These are phyloP conservation scores for Thecaphora thlaspeos DNA, from an alignment of 1,284 basidiomycete genomes.

Conservation along the genomic window DNA sequence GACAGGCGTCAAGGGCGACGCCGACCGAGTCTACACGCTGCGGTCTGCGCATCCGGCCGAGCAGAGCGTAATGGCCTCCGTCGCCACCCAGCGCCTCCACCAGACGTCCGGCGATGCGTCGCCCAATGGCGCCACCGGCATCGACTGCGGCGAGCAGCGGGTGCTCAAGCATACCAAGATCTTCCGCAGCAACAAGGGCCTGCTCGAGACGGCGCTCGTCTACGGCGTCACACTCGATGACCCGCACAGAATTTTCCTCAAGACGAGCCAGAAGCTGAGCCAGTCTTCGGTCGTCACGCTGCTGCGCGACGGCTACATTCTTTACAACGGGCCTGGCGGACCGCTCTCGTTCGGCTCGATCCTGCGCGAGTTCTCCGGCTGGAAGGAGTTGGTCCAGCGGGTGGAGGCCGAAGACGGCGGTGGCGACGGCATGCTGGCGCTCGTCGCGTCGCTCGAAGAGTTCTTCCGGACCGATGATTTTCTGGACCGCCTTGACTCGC, in stretches of 20 bases:
- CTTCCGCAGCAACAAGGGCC: conserved; percentile 45
- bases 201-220: conserved; percentile 41
- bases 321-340: conserved; percentile 33
- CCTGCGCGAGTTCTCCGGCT: conserved; percentile 45
- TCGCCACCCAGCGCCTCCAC: too few species aligned
- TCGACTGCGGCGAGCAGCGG: conserved; percentile 12
- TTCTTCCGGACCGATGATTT: conserved; percentile 37
- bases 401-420: conserved; percentile 46
- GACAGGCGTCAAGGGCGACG: conserved; percentile 21
- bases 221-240: conserved; percentile 23
- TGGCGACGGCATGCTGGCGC: conserved; percentile 39
- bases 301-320: conserved; percentile 43
- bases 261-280: conserved; percentile 41
- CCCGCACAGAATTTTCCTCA: conserved; percentile 39
- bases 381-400: conserved; percentile 49
- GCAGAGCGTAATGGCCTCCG: too few species aligned
- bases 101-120: too few species aligned
- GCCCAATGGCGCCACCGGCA: too few species aligned
- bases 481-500: conserved; percentile 26
- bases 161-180: conserved; percentile 39
- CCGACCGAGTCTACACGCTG: conserved; percentile 25
- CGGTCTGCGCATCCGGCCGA: too few species aligned
- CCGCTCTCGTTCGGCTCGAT: conserved; percentile 32
- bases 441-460: conserved; percentile 38
- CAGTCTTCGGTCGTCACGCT: conserved; percentile 34